Conservation (phyloP, 805 yeast species). For the Grigorovia yakushimaensis region DNA sequence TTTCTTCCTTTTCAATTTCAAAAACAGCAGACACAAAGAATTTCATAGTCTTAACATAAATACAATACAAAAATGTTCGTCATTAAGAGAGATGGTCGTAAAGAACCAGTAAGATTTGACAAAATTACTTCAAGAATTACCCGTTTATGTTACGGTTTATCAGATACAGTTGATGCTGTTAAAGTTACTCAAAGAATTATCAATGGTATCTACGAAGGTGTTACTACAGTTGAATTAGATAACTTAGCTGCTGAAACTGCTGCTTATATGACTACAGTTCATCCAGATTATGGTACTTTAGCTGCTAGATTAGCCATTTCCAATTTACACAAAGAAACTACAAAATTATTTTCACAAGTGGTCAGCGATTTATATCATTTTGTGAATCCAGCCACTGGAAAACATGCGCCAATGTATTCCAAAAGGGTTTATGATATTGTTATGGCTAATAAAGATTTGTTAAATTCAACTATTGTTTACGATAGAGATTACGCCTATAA, state of each 20-base stretch:
- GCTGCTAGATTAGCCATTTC: constrained; percentile 93
- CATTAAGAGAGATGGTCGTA: constrained; percentile 82
- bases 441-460: constrained; percentile 44
- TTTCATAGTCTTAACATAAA: background rate
- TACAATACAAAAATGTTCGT: constrained; percentile 50
- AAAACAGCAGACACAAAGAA: background rate
- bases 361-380: constrained; percentile 58
- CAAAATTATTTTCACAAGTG: constrained; percentile 67
- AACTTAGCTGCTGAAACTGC: constrained; percentile 88
- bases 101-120: constrained; percentile 88
- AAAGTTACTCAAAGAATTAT: constrained; percentile 87
- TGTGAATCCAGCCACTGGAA: constrained; percentile 63
- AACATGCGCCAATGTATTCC: constrained; percentile 47
- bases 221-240: constrained; percentile 73
- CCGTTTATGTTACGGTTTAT: constrained; percentile 82
- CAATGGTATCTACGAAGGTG: constrained; percentile 77
- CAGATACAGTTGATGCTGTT: constrained; percentile 80
- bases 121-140: constrained; percentile 90
- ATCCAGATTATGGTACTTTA: constrained; percentile 90
- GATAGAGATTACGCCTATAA: constrained; percentile 67
- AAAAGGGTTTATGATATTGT: constrained; percentile 54
- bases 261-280: constrained; percentile 90
- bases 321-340: constrained; percentile 83
- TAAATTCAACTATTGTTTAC: constrained; percentile 60
- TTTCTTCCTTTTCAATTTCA: background rate